Evolutionary conservation across 305 asterid genomes (phyloP).

Genomic region (Fraxinus nigra): DNA sequence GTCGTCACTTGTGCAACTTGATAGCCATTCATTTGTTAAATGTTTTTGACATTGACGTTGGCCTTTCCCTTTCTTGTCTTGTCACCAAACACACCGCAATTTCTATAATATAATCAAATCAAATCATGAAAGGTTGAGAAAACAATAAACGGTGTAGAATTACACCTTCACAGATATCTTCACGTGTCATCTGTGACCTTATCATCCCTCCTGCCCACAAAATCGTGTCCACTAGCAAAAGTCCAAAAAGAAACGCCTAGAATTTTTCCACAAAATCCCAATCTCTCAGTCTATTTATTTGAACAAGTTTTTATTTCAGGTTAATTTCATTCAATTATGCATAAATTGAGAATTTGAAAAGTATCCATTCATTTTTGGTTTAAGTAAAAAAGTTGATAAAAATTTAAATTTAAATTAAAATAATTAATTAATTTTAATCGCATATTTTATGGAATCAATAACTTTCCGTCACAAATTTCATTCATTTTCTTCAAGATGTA

Average conservation of each 20-base stretch:
- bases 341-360: background rate
- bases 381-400: background rate
- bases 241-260: slow-evolving; percentile 22
- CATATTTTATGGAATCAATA: background rate
- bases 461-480: background rate
- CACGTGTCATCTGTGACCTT: slow-evolving; percentile 36
- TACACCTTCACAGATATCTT: slow-evolving; percentile 17
- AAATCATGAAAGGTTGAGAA: background rate
- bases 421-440: background rate
- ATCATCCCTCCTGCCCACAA: background rate
- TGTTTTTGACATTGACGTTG: background rate
- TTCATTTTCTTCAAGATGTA: background rate
- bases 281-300: background rate
- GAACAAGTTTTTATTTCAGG: background rate
- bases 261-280: background rate
- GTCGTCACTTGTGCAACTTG: background rate
- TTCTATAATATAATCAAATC: background rate
- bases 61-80: background rate
- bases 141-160: slow-evolving; percentile 36
- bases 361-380: background rate
- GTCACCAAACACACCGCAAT: background rate
- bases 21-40: background rate
- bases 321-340: background rate
- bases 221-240: slow-evolving; percentile 13
- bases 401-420: no score